These are phyloP conservation scores for Cenococcum geophilum DNA, from an alignment of 495 filamentous ascomycete species.

Conservation along the genomic window DNA sequence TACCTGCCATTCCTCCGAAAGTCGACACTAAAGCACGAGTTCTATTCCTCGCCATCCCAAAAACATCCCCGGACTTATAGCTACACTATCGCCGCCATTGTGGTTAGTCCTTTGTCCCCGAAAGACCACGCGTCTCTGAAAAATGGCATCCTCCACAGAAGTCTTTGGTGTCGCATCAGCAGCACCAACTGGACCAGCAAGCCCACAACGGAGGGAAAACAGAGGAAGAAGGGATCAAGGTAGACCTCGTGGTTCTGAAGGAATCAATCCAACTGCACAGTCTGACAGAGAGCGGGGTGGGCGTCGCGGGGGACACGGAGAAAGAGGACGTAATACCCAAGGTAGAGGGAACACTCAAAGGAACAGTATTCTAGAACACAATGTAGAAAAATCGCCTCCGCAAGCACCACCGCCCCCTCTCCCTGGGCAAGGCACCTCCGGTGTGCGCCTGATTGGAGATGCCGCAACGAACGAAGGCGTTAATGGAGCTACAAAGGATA, in stretches of 20 bases:
- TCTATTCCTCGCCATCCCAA: neutral
- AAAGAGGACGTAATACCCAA: constrained; percentile 24
- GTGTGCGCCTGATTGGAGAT: constrained; percentile 42
- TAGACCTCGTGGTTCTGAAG: neutral
- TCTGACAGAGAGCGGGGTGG: constrained; percentile 31
- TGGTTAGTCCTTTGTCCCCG: too few species aligned
- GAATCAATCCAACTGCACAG: neutral
- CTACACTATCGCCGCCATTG: neutral
- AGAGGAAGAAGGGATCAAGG: constrained; percentile 20
- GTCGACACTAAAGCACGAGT: neutral
- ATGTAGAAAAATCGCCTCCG: constrained; percentile 22
- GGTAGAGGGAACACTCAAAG: constrained; percentile 20
- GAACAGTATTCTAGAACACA: constrained; percentile 1
- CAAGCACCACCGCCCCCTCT: constrained; percentile 33
- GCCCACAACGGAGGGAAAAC: constrained; percentile 16
- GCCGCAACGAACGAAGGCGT: constrained; percentile 26
- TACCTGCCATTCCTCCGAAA: neutral
- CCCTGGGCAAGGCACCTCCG: constrained; percentile 38
- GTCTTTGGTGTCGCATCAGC: constrained; percentile 3
- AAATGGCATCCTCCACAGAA: constrained; percentile 27
- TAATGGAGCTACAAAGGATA: constrained; percentile 17
- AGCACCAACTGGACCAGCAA: constrained; percentile 11
- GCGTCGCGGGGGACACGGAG: constrained; percentile 17
- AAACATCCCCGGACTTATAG: neutral
- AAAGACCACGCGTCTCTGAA: neutral